phyloP scores from a whole-genome alignment of 106 monocot genomes.

The Dendrobium officinale region DNA sequence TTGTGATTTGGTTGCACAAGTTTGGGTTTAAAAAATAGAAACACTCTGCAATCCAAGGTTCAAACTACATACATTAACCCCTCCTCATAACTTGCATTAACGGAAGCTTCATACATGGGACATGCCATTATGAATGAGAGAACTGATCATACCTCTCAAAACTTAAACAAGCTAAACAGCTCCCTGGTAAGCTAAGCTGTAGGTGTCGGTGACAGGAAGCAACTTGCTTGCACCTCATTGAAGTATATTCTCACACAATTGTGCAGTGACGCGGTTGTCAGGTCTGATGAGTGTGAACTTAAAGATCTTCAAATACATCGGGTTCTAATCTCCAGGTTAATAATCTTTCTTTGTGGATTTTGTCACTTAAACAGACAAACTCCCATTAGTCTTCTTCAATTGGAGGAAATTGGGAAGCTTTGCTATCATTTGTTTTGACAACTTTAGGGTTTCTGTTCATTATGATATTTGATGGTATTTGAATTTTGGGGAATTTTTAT shows the following conservation, averaged over 20 bases:
- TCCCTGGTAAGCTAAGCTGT: not conserved
- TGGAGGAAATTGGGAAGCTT: not conserved
- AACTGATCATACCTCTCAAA: not conserved
- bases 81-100: not conserved
- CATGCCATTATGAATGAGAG: not conserved
- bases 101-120: not conserved
- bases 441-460: not conserved
- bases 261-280: not conserved
- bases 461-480: not conserved
- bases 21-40: not conserved
- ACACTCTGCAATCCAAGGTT: not conserved
- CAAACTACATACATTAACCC: not conserved
- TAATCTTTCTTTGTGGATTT: not conserved
- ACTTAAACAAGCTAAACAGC: not conserved
- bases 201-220: not conserved
- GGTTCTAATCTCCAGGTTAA: not conserved
- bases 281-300: not conserved
- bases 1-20: not conserved
- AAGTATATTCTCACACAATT: not conserved
- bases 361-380: not conserved
- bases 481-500: not conserved
- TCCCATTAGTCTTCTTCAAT: not conserved
- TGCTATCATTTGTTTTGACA: not conserved
- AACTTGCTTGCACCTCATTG: not conserved
- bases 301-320: not conserved